Evolutionary conservation across 805 yeast genomes (phyloP), one percentile per base, ranked within the genome.

Genomic region (Metschnikowia arizonensis): DNA sequence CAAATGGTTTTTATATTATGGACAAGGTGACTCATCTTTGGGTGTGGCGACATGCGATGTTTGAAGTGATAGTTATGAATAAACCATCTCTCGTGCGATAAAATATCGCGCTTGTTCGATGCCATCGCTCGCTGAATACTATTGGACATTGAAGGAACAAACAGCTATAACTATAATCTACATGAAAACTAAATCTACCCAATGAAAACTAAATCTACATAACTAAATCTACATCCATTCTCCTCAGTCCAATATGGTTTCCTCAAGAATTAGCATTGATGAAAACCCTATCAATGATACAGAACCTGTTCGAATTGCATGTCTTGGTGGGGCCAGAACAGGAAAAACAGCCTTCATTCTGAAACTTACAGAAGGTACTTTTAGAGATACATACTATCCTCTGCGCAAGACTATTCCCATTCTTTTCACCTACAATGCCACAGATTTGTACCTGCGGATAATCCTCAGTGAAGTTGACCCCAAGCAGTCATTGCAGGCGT

Each of bases 351-450:
- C 85, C 0, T 66, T 78, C 31, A 73, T 79, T 10, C 73, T 79
- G 43, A 65, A 75, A 40, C 53, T 81, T 12, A 66, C 73, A 1
- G 63, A 74, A 17, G 74, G 76, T 21, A 68, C 69, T 21, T 79
- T 75, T 45, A 71, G 79, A 40, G 89, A 83, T 47, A 84, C 85
- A 0, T 83, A 85, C 59, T 85, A 85, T 55, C 95, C 93, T 4
- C 85, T 91, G 3, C 68, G 76, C 35, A 76, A 73, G 45, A 80
- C 81, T 46, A 77, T 77, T 3, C 79, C 88, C 21, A 68, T 80
- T 46, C 59, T 84, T 32, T 72, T 82, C 48, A 79, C 78, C 15
- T 85, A 71, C 56, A 60, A 57, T 5, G 81, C 90, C 0, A 55
- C 46, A 3, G 42, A 54, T 3, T 39, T 26, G 4, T 40, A 30